Evolutionary conservation across 2,329 filamentous ascomycete species (phyloP).

Genomic region (Xylaria sp.): DNA sequence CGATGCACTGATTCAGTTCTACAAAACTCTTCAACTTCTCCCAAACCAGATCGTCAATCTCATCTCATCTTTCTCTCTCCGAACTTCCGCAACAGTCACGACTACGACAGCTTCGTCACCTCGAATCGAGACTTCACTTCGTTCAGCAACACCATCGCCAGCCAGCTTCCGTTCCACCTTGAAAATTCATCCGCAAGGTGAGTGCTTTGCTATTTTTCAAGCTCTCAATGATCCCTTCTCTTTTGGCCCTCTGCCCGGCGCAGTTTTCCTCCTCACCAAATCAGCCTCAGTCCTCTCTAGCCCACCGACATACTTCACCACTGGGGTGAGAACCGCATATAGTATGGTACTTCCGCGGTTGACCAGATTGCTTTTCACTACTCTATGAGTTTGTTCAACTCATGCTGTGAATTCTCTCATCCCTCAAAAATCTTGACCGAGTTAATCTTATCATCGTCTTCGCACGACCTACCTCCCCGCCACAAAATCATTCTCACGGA

Average conservation of each 20-base stretch:
- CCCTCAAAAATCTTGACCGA: too few relatives aligned
- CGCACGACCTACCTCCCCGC: too few relatives aligned
- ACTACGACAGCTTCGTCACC: not conserved
- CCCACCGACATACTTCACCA: not conserved
- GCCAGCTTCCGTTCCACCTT: not conserved
- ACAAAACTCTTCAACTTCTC: not conserved
- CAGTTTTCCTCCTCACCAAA: not conserved
- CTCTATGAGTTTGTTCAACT: too few relatives aligned
- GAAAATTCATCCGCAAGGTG: conserved; percentile 16
- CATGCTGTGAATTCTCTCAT: too few relatives aligned
- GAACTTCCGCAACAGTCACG: not conserved
- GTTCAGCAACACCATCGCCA: not conserved
- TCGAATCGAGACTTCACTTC: not conserved
- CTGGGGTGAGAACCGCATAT: not conserved
- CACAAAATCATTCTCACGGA: not conserved
- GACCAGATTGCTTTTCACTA: too few relatives aligned
- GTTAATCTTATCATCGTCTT: too few relatives aligned
- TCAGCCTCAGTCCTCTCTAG: not conserved
- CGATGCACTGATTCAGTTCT: not conserved
- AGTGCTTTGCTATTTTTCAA: not conserved
- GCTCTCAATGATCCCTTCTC: not conserved
- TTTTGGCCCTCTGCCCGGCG: not conserved
- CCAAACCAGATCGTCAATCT: not conserved
- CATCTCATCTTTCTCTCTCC: not conserved
- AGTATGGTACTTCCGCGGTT: too few relatives aligned